These are phyloP conservation scores for Leavenworthia alabamica DNA, from an alignment of 345 rosid genomes.

Conservation along the genomic window DNA sequence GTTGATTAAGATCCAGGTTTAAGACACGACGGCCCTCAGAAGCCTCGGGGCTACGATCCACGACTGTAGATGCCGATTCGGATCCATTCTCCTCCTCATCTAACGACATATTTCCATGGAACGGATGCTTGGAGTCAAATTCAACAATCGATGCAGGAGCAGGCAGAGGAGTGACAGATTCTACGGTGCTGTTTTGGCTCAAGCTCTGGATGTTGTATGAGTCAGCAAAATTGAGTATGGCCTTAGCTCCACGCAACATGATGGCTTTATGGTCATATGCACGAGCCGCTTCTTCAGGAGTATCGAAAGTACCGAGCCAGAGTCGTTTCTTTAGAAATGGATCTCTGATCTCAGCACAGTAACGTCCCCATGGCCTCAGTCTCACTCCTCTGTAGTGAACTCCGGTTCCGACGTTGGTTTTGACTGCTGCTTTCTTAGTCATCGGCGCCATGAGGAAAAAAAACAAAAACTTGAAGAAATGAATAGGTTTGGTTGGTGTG, in stretches of 20 bases:
- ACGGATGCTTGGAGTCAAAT: slow-evolving; percentile 17
- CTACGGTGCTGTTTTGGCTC: slow-evolving; percentile 47
- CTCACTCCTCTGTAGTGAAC: slow-evolving; percentile 75
- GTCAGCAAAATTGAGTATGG: slow-evolving; percentile 61
- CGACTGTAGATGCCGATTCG: slow-evolving; percentile 43
- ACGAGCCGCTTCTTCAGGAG: slow-evolving; percentile 67
- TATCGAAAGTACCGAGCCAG: slow-evolving; percentile 88
- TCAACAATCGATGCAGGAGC: slow-evolving; percentile 27
- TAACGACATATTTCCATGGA: slow-evolving; percentile 21
- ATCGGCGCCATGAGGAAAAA: slow-evolving; percentile 43
- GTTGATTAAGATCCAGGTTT: slow-evolving; percentile 65
- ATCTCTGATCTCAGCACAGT: slow-evolving; percentile 85
- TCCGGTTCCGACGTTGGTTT: slow-evolving; percentile 27
- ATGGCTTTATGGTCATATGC: slow-evolving; percentile 68
- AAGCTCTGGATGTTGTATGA: too few species aligned
- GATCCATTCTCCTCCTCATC: slow-evolving; percentile 40
- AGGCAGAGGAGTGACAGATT: slow-evolving; percentile 44
- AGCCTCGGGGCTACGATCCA: slow-evolving; percentile 27
- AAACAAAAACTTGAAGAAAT: not conserved
- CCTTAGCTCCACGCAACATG: slow-evolving; percentile 75
- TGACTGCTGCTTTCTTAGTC: slow-evolving; percentile 32
- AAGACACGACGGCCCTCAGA: slow-evolving; percentile 16
- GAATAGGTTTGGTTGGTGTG: not conserved
- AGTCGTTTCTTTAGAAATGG: slow-evolving; percentile 65
- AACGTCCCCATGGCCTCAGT: slow-evolving; percentile 86